Base-by-base conservation (phyloP, 2,329 filamentous ascomycete species). In the Triangularia verruculosa region DNA sequence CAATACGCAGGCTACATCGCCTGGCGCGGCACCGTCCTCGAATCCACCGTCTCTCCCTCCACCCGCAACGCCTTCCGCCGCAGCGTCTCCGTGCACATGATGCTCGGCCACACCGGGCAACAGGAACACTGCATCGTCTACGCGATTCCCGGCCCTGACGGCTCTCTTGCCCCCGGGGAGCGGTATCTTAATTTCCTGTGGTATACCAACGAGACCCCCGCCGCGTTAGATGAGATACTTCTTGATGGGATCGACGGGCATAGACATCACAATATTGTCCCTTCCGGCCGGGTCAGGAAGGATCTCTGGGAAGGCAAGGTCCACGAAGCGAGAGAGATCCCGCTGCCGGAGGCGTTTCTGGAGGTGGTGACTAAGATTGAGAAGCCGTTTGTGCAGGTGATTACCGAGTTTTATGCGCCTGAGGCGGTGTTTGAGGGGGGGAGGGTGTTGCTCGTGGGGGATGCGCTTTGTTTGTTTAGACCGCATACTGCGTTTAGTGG, bases 181-280 rank as follows among this genome's bases (percentile, higher is more conserved):
- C 74, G 79, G 0, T 75, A 78, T 13, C 73, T 80, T 59, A 82
- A 80, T 66, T 80, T 76, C 69, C 79, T 81, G 15, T 82, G 78
- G 72, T 81, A 81, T 67, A 73, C 73, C 62, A 78, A 79, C 61
- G 72, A 70, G 52, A 72, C 70, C 2, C 76, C 74, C 0, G 7
- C 67, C 1, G 72, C 72, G 56, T 63, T 76, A 1, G 72, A 74
- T 43, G 70, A 74, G 54, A 73, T 77, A 47, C 72, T 77, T 66
- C 77, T 75, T 4, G 76, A 77, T 55, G 62, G 58, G 53, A n/a
- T n/a, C n/a, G 34, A 75, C 34, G 75, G 75, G 28, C 64, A 70
- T 2, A 69, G 73, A 0, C 70, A 71, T 7, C 71, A 70, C 28
- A 75, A 76, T 61, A 79, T 78, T 2, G 67, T 79, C 47, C 77